A percentile compares a stretch with the other conserved stretches of the same genome.
Evolutionary conservation across 257 asterid species (phyloP).

Genomic region (Nicotiana attenuata): DNA sequence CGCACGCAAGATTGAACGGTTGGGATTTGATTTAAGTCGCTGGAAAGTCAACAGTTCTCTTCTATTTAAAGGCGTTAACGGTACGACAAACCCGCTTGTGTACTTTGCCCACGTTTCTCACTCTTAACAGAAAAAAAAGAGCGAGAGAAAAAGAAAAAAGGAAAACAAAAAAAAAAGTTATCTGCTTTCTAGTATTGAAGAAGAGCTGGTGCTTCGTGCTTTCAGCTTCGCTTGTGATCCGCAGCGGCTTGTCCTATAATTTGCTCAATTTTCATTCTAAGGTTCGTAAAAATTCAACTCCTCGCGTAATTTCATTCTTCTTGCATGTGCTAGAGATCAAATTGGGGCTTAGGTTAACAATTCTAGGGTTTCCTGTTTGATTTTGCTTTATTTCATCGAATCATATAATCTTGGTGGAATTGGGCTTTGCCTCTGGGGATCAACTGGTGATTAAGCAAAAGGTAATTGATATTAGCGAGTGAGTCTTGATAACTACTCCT

Average conservation of each 20-base stretch:
- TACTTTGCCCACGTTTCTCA: background rate
- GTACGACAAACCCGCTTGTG: background rate
- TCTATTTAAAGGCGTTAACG: background rate
- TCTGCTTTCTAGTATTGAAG: background rate
- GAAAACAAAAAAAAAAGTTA: background rate
- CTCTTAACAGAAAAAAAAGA: background rate
- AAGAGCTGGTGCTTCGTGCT: background rate
- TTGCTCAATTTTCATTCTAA: background rate
- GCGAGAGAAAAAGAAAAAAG: background rate
- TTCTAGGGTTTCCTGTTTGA: slow-evolving; percentile 1
- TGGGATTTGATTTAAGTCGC: slow-evolving; percentile 20
- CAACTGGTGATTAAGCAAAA: slow-evolving; percentile 20
- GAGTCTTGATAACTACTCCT: background rate
- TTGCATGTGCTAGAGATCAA: background rate
- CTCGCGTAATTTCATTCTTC: background rate
- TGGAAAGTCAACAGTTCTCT: background rate
- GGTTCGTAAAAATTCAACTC: background rate
- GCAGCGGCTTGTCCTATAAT: background rate
- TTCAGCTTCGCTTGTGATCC: background rate
- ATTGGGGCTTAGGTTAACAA: background rate
- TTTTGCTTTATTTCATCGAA: background rate
- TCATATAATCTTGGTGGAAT: background rate
- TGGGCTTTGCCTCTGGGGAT: slow-evolving; percentile 7
- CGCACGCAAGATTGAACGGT: slow-evolving; percentile 7
- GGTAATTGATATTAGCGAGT: background rate